Percentiles rank a stretch among this genome's conserved stretches.
Evolutionary conservation across 352 stramenopile genomes (phyloP).

Genomic region (Plasmopara viticola): DNA sequence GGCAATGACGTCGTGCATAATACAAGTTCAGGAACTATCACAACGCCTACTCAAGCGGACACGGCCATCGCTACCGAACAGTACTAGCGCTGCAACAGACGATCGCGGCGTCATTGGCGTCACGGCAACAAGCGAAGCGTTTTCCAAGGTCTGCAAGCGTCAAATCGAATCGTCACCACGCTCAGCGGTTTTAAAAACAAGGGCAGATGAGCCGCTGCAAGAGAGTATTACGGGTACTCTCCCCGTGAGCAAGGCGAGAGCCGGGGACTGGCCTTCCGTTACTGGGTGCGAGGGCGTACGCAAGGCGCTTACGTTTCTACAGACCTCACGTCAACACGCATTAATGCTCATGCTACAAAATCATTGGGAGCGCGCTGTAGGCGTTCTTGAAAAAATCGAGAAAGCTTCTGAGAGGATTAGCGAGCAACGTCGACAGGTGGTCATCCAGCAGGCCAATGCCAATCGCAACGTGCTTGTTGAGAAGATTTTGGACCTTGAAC

Average conservation of each 20-base stretch:
- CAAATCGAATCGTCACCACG: conserved; percentile 45
- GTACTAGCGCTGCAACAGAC: conserved; percentile 11
- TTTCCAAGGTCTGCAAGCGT: conserved; percentile 57
- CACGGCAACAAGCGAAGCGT: conserved; percentile 34
- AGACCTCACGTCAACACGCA: conserved; percentile 66
- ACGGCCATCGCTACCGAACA: conserved; percentile 26
- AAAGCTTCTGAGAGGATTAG: conserved; percentile 64
- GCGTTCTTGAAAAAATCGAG: conserved; percentile 72
- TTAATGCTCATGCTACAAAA: conserved; percentile 72
- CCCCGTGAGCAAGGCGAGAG: conserved; percentile 1
- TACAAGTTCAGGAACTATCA: conserved; percentile 34
- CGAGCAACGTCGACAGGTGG: conserved; percentile 51
- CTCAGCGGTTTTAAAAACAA: conserved; percentile 9
- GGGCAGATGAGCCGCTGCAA: conserved; percentile 9
- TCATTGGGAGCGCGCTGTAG: conserved; percentile 67
- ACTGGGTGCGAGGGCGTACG: conserved; percentile 52
- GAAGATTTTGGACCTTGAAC: conserved; percentile 30
- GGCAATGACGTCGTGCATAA: conserved; percentile 43
- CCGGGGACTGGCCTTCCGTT: conserved; percentile 36
- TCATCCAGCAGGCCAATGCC: conserved; percentile 57
- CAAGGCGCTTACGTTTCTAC: conserved; percentile 57
- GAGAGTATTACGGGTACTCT: conserved; percentile 9
- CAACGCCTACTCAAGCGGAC: conserved; percentile 38
- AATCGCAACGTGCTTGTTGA: conserved; percentile 25
- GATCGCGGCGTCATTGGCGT: conserved; percentile 13